phyloP scores from a whole-genome alignment of 768 basidiomycete species.

The Mycena crocata region DNA sequence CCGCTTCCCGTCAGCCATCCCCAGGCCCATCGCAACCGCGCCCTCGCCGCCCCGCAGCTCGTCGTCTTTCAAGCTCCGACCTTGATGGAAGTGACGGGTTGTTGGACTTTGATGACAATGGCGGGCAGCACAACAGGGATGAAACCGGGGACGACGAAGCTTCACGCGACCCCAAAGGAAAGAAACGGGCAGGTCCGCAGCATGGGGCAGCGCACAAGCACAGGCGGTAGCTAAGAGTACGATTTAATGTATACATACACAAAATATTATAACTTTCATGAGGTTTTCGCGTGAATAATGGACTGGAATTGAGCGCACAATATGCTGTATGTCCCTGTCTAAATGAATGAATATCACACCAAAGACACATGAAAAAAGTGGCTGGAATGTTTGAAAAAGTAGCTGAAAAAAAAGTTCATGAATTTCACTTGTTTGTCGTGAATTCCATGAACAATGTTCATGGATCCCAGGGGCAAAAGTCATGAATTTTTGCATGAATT shows the following conservation, averaged over 20 bases:
- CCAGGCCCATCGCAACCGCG: background rate
- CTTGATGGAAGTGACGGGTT: background rate
- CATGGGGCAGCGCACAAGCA: background rate
- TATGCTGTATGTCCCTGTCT: background rate
- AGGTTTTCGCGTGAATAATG: background rate
- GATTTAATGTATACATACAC: background rate
- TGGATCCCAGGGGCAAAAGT: background rate
- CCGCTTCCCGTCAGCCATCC: background rate
- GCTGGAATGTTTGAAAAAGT: constrained; percentile 9
- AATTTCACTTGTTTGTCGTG: constrained; percentile 9
- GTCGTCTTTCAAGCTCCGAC: background rate
- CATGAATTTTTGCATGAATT: background rate
- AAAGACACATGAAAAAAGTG: background rate
- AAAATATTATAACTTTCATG: background rate
- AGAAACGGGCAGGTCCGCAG: background rate
- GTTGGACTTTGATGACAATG: background rate
- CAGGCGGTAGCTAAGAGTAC: background rate
- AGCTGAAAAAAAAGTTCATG: background rate
- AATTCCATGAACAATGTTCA: background rate
- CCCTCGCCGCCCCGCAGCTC: background rate
- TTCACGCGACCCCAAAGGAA: background rate
- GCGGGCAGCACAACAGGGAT: background rate
- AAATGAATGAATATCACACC: background rate
- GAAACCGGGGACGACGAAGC: background rate
- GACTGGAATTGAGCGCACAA: background rate